These are phyloP conservation scores for Podospora appendiculata DNA, from an alignment of 495 filamentous ascomycete species.

Conservation along the genomic window DNA sequence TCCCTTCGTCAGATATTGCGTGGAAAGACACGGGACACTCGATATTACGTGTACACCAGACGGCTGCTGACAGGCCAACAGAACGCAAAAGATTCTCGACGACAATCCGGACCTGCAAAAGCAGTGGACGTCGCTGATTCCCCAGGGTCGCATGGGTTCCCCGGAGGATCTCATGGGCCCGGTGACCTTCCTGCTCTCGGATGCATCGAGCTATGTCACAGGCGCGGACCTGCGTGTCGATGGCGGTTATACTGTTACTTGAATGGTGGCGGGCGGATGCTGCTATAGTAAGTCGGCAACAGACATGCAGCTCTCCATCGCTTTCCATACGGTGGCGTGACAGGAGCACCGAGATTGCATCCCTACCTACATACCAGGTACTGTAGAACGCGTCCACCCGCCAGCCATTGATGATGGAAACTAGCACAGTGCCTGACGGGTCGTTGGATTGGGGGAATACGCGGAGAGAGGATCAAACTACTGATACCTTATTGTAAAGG, in stretches of 20 bases:
- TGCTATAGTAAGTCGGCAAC: no score
- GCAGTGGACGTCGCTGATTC: conserved; percentile 87
- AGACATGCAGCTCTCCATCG: no score
- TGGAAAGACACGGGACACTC: background rate
- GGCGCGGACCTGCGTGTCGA: conserved; percentile 87
- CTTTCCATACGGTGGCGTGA: no score
- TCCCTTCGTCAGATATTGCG: background rate
- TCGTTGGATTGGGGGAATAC: no score
- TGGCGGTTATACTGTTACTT: conserved; percentile 80
- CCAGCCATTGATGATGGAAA: no score
- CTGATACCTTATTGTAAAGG: no score
- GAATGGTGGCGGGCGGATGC: background rate
- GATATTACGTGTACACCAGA: no score
- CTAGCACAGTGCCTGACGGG: no score
- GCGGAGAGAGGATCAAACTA: no score
- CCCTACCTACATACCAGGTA: no score
- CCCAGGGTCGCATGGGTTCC: conserved; percentile 83
- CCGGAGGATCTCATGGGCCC: conserved; percentile 91
- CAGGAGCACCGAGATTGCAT: no score
- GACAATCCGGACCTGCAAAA: conserved; percentile 81
- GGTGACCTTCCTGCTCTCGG: conserved; percentile 81
- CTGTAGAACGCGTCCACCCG: no score
- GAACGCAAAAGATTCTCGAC: conserved; percentile 88
- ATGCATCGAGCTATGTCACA: conserved; percentile 79
- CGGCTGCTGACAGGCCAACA: conserved; percentile 19